A percentile compares a stretch with the other conserved stretches of the same genome.
phyloP scores from a whole-genome alignment of 1,284 basidiomycete genomes.

The Veloporphyrellus conicus region DNA sequence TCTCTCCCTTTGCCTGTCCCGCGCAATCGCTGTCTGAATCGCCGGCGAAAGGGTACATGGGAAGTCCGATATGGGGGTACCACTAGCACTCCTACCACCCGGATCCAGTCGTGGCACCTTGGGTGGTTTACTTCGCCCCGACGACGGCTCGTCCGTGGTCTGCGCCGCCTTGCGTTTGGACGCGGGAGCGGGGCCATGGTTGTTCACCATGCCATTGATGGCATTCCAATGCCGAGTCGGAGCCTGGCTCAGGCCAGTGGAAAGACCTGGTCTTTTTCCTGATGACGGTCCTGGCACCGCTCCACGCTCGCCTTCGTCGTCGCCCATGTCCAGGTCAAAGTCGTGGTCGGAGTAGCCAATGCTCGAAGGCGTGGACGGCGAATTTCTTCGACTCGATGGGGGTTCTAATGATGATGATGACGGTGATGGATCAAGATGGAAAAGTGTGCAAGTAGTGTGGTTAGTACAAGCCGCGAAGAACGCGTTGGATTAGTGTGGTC shows the following conservation, averaged over 20 bases:
- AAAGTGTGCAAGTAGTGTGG: neutral
- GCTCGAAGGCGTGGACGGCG: conserved; percentile 15
- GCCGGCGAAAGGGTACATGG: conserved; percentile 17
- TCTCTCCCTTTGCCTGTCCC: conserved; percentile 7
- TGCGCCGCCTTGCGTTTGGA: conserved; percentile 28
- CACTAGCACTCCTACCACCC: neutral
- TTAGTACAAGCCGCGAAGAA: no score
- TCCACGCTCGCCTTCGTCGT: conserved; percentile 18
- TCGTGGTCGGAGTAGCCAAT: conserved; percentile 15
- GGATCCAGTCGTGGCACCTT: conserved; percentile 24
- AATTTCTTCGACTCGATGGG: conserved; percentile 12
- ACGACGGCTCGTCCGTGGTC: conserved; percentile 5
- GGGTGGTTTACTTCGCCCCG: conserved; percentile 3
- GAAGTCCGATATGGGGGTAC: conserved; percentile 18
- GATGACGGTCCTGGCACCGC: neutral
- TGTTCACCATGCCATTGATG: neutral
- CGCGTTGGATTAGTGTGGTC: neutral
- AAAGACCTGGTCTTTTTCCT: no score
- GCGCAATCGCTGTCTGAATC: conserved; percentile 4
- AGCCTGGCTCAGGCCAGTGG: no score
- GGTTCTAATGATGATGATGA: conserved; percentile 15
- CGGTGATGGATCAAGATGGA: neutral
- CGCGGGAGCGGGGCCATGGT: no score
- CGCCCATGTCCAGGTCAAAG: conserved; percentile 16
- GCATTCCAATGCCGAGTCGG: neutral